Percentiles rank a stretch among this genome's conserved stretches.
phyloP scores from a whole-genome alignment of 140 eudicot species.

The Erigeron philadelphicus region DNA sequence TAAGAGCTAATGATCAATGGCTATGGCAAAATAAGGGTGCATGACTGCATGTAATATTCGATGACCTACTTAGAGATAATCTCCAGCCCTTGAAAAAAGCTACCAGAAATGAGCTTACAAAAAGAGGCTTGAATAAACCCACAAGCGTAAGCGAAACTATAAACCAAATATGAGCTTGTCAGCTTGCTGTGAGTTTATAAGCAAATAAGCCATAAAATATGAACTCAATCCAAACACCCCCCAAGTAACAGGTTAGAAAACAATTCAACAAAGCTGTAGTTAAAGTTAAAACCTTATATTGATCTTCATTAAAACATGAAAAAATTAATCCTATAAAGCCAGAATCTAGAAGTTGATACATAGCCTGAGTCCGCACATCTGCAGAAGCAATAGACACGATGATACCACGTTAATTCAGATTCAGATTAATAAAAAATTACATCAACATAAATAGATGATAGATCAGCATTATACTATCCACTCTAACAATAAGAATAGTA shows the following conservation, averaged over 20 bases:
- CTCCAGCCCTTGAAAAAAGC: no score
- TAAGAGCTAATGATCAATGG: no score
- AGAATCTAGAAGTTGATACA: constrained; percentile 98
- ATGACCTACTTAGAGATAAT: no score
- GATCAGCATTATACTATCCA: background rate
- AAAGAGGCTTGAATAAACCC: no score
- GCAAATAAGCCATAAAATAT: no score
- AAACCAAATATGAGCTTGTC: no score
- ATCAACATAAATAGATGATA: background rate
- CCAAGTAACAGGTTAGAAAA: constrained; percentile 5
- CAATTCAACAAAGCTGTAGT: constrained; percentile 1
- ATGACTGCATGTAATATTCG: no score
- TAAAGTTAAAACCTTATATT: constrained; percentile 52
- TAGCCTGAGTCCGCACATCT: constrained; percentile 99
- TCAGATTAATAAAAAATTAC: constrained; percentile 1
- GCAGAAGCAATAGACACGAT: constrained; percentile 29
- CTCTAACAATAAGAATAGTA: background rate
- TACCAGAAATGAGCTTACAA: no score
- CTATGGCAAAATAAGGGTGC: no score
- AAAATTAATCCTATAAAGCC: constrained; percentile 95
- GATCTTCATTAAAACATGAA: constrained; percentile 98
- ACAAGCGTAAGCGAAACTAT: no score
- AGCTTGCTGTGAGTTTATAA: no score
- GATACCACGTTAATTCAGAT: constrained; percentile 2
- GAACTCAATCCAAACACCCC: no score